A percentile compares a stretch with the other conserved stretches of the same genome.
phyloP scores from a whole-genome alignment of 2,329 filamentous ascomycete genomes.

The Calonectria pseudoreteaudii region DNA sequence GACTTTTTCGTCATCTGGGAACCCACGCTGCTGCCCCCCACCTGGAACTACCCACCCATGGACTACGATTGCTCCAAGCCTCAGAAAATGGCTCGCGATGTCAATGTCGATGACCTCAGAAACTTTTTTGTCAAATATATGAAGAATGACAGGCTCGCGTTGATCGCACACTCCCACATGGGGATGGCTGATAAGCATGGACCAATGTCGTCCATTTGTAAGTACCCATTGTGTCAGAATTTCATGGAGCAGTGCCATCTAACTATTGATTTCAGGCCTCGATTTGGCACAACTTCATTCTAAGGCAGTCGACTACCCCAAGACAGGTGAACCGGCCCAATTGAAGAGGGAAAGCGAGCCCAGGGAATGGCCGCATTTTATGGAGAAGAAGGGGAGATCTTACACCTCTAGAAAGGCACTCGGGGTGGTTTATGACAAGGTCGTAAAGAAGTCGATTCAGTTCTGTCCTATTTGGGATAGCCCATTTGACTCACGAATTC shows the following conservation, averaged over 20 bases:
- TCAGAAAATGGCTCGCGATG: constrained; percentile 66
- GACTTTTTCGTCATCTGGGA: constrained; percentile 98
- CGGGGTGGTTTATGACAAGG: constrained; percentile 84
- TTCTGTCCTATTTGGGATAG: constrained; percentile 80
- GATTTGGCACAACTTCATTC: constrained; percentile 86
- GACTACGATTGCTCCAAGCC: constrained; percentile 74
- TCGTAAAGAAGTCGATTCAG: constrained; percentile 65
- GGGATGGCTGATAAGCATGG: constrained; percentile 79
- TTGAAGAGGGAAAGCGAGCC: constrained; percentile 74
- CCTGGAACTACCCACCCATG: constrained; percentile 84
- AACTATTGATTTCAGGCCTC: constrained; percentile 59
- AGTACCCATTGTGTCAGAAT: constrained; percentile 44
- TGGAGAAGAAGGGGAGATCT: constrained; percentile 72
- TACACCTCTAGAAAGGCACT: constrained; percentile 81
- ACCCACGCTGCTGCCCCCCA: constrained; percentile 72
- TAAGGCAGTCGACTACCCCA: constrained; percentile 92
- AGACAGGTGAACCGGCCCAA: constrained; percentile 83
- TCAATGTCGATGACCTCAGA: constrained; percentile 79
- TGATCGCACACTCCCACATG: constrained; percentile 86
- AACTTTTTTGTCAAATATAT: constrained; percentile 93
- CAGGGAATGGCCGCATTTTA: constrained; percentile 83
- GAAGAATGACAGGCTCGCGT: constrained; percentile 85
- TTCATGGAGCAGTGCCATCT: background rate
- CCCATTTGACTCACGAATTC: constrained; percentile 81
- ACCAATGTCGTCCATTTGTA: constrained; percentile 76